Base-by-base conservation (phyloP, 1,139 yeast genomes). In the Pneumocystis wakefieldiae region DNA sequence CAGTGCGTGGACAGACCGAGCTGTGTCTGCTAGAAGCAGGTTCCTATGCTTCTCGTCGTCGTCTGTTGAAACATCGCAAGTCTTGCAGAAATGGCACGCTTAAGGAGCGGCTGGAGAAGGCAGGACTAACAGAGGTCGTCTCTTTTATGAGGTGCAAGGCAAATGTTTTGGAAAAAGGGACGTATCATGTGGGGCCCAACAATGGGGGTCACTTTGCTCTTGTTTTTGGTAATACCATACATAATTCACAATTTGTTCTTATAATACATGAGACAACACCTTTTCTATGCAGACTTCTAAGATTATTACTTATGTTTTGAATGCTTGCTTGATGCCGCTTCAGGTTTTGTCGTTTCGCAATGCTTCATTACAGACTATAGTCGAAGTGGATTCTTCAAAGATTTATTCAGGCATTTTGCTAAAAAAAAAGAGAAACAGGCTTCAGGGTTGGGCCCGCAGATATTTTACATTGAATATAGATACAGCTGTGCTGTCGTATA, bases 191-290 rank as follows among this genome's bases (percentile, higher is more conserved):
- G n/a, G 72, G 72, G 59, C 75, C 73, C 61, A 64, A 70, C 29
- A 64, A 69, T 61, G 83, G 82, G 64, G 95, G 94, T 0, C 77
- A 79, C 5, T 61, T 62, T 15, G 63, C 55, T 2, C 55, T 48
- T 48, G 55, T 48, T 48, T 48, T 48, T 24, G 55, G 55, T 48
- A 48, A 48, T 48, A 48, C 2, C 24, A 5, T 10, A 41, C 8
- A 17, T 15, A 59, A 62, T 38, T 15, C 39, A 41, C 28, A 60
- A 3, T 63, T 39, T 12, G 87, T 88, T 1, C 82, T 75, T 97
- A 97, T 0, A 86, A 92, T 71, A 86, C 92, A 19, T 86, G 92
- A 72, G 97, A 92, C 74, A 92, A 92, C 73, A 86, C 96, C 0
- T 89, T 91, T 69, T 86, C 96, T 55, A 89, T 88, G 70, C 88